Evolutionary conservation across 495 filamentous ascomycete species (phyloP).

Genomic region (Cudoniella acicularis): DNA sequence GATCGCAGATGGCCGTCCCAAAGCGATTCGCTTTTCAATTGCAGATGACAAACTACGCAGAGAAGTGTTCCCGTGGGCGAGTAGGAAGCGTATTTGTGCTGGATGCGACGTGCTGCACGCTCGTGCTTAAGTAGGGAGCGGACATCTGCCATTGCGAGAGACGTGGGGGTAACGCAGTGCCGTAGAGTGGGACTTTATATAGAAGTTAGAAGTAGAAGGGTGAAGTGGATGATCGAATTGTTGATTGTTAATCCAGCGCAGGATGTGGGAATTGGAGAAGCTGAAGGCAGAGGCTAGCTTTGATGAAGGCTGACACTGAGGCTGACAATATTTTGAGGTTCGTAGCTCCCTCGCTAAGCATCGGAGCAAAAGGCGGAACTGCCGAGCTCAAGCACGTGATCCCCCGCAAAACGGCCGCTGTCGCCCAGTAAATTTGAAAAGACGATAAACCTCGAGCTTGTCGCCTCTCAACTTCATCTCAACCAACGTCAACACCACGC

Average conservation of each 20-base stretch:
- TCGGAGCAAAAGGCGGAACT: neutral
- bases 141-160: constrained; percentile 69
- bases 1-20: constrained; percentile 57
- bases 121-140: constrained; percentile 79
- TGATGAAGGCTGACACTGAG: too few species aligned
- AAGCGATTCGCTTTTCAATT: constrained; percentile 56
- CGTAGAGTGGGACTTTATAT: too few species aligned
- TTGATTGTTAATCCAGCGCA: neutral
- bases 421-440: too few species aligned
- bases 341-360: neutral
- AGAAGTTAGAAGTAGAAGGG: too few species aligned
- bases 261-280: neutral
- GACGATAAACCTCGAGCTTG: neutral
- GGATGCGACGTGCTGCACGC: constrained; percentile 69
- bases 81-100: constrained; percentile 61
- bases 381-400: neutral
- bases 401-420: neutral
- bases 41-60: constrained; percentile 55
- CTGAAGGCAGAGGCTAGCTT: neutral
- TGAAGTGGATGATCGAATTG: too few species aligned
- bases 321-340: neutral
- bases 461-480: neutral
- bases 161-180: too few species aligned
- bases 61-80: constrained; percentile 55
- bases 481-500: neutral